Percentiles rank a stretch among this genome's conserved stretches.
phyloP scores from a whole-genome alignment of 106 monocot genomes.

The Dendrobium officinale region DNA sequence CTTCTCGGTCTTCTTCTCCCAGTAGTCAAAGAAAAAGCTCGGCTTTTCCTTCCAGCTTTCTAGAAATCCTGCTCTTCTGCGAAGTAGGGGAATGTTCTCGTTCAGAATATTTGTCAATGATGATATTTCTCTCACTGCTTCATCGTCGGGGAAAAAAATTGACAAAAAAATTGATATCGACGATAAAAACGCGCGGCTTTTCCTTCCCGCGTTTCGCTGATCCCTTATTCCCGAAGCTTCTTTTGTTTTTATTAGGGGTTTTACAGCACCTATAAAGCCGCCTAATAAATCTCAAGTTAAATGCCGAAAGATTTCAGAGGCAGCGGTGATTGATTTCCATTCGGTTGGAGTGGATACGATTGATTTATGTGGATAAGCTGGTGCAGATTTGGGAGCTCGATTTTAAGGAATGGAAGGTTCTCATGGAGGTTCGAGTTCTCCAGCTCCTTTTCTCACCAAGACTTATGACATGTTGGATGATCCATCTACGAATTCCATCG shows the following conservation, averaged over 20 bases:
- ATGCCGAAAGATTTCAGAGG: background rate
- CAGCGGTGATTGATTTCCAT: background rate
- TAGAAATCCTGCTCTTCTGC: background rate
- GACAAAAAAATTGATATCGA: background rate
- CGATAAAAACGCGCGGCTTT: background rate
- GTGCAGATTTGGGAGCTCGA: background rate
- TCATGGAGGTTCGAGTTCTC: conserved; percentile 11
- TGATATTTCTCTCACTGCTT: background rate
- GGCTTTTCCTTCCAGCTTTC: background rate
- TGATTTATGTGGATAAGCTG: background rate
- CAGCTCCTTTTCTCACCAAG: conserved; percentile 14
- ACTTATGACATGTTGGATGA: conserved; percentile 28
- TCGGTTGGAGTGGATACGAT: background rate
- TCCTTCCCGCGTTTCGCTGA: background rate
- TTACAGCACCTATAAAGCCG: background rate
- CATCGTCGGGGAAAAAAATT: background rate
- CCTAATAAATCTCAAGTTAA: background rate
- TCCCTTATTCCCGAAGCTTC: background rate
- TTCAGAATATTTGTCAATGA: background rate
- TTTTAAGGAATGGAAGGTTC: conserved; percentile 4
- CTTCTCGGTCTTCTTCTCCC: background rate
- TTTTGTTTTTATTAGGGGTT: background rate
- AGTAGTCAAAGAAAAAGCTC: background rate
- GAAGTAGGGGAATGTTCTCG: background rate
- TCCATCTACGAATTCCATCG: conserved; percentile 20